phyloP scores from a whole-genome alignment of 2,329 filamentous ascomycete genomes.

The Exophiala sp. region DNA sequence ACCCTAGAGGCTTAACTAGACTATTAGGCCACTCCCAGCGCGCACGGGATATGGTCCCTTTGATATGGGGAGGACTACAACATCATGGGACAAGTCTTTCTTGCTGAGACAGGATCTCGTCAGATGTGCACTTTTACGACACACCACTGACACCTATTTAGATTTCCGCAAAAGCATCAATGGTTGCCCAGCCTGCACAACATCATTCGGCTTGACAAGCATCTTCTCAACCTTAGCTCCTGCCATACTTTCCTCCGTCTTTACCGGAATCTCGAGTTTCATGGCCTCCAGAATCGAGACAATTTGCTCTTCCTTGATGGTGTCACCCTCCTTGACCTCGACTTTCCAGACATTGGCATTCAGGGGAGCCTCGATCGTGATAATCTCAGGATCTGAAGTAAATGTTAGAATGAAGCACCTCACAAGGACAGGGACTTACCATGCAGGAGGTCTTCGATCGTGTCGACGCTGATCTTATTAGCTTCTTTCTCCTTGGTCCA shows the following conservation, averaged over 20 bases:
- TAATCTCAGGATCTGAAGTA: constrained; percentile 35
- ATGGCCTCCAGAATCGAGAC: constrained; percentile 54
- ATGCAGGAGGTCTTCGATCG: constrained; percentile 48
- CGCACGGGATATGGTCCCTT: too few relatives aligned
- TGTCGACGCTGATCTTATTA: constrained; percentile 49
- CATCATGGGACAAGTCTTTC: too few relatives aligned
- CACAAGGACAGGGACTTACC: constrained; percentile 32
- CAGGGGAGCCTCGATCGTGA: constrained; percentile 42
- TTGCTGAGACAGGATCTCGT: too few relatives aligned
- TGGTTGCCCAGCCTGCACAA: constrained; percentile 37
- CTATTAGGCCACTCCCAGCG: too few relatives aligned
- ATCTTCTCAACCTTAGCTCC: constrained; percentile 38
- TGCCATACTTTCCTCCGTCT: constrained; percentile 31
- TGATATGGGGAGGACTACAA: too few relatives aligned
- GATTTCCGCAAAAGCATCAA: constrained; percentile 32
- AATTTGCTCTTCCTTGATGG: constrained; percentile 41
- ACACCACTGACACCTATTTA: constrained; percentile 2
- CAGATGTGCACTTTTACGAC: background rate
- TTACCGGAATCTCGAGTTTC: constrained; percentile 55
- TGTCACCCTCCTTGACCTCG: constrained; percentile 41
- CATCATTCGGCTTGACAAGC: constrained; percentile 39
- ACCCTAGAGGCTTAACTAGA: too few relatives aligned
- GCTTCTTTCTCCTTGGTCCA: constrained; percentile 45
- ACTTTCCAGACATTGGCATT: constrained; percentile 55
- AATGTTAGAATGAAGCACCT: background rate